Base-by-base conservation (phyloP, 2,329 filamentous ascomycete species). In the Phyllosticta citrichinensis region DNA sequence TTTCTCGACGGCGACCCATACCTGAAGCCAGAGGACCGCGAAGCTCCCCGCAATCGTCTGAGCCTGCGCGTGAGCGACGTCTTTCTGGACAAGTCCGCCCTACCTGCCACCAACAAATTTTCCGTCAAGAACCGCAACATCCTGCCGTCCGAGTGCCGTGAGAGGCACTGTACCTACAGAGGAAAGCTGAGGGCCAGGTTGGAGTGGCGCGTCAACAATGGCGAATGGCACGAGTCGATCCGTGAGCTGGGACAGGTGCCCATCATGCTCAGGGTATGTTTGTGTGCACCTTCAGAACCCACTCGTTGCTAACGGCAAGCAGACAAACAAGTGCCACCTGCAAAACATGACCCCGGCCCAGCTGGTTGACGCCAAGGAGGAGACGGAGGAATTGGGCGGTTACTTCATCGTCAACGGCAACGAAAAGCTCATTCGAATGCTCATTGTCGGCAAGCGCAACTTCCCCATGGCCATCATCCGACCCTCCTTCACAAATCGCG, bases 321-420 rank as follows among this genome's bases (percentile, higher is more conserved):
- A 92, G 86, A 94, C 92, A 62, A 96, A 91, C 73, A 83, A 86
- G 72, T 99, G 94, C 72, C 91, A 99, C 71, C 83, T 99, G 25
- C 87, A 96, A 73, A 87, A 88, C 64, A 87, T 92, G 68, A 87
- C 90, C 5, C 94, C 94, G 0, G 87, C 87, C 11, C 81, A 88
- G 68, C 81, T 99, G 17, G 91, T 97, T 30, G 81, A 88, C 65
- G 85, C 85, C 63, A 96, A 97, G 73, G 94, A 99, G 76, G 94
- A 99, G 75, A 89, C 92, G 0, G 94, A 99, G 75, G 94, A 99
- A 75, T 77, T 97, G 33, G 94, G 94, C 47, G 94, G 94, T 53
- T 99, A 97, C 74, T 99, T 97, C 71, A 86, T 99, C 68, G 89
- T 99, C 69, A 99, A 99, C 73, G 94, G 94, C 65, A 96, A 92